Evolutionary conservation across 352 stramenopile genomes (phyloP), one percentile per base, ranked within the genome.

Genomic region (Globisporangium splendens): DNA sequence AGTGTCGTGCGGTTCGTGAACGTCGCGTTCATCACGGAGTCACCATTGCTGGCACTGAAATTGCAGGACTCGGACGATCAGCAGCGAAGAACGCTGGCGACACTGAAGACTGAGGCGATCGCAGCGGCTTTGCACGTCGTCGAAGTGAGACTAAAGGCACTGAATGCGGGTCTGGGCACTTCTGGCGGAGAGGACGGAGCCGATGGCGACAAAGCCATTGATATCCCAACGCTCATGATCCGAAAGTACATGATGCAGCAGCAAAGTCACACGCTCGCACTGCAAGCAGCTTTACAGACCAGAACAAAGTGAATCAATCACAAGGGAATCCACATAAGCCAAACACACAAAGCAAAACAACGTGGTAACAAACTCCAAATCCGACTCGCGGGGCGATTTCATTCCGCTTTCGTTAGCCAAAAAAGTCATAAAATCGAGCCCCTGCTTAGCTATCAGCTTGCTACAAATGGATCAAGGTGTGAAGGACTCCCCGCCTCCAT

Each of bases 231-330:
- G 11, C 33, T 41, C 14, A 53, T 66, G 8, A 73, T 77, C 24
- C 8, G 2, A 1, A 35, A 21, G 24, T 79, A 68, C 46, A n/a
- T 70, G 2, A 14, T 28, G 10, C 70, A 77, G 46, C 73, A 82
- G 49, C 51, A 56, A 46, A 43, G 13, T 31, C 33, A 39, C 21
- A 55, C 8, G 6, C n/a, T 33, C 31, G 18, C 42, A 8, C 10
- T 46, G 39, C 39, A 46, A 10, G 17, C 28, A 52, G 15, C 54
- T 38, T 21, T 24, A 28, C 13, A 10, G 20, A 28, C 17, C 18
- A 60, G 17, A 44, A 46, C 17, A 8, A 3, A 52, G 12, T 51
- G 8, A 18, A 14, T 31, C 21, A 21, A 52, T n/a, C n/a, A n/a
- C n/a, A n/a, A n/a, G n/a, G n/a, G n/a, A n/a, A n/a, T n/a, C n/a